Percentiles rank a stretch among this genome's conserved stretches.
Evolutionary conservation across 1,139 yeast genomes (phyloP).

Genomic region (Pichia norvegensis): DNA sequence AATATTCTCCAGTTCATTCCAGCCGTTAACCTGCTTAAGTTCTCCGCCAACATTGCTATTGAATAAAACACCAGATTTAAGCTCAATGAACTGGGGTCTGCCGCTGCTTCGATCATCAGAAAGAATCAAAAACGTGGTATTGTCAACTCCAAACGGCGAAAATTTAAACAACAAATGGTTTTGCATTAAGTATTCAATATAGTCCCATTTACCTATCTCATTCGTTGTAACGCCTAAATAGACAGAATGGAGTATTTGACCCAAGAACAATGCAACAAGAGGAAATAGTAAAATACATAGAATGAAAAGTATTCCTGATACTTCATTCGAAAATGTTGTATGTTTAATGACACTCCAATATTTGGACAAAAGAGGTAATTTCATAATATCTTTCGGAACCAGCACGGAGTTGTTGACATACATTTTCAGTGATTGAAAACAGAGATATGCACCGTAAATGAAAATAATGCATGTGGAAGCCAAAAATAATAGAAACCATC

Average conservation of each 20-base stretch:
- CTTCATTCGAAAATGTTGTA: conserved; percentile 30
- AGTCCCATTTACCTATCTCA: conserved; percentile 80
- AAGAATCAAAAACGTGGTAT: conserved; percentile 7
- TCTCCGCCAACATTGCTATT: conserved; percentile 3
- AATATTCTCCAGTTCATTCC: conserved; percentile 49
- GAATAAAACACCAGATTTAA: conserved; percentile 11
- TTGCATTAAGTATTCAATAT: conserved; percentile 50
- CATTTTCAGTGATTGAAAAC: conserved; percentile 26
- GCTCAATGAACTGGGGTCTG: conserved; percentile 11
- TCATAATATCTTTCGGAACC: conserved; percentile 6
- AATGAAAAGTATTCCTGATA: conserved; percentile 45
- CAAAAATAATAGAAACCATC: conserved; percentile 61
- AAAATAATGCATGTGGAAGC: conserved; percentile 48
- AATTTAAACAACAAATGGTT: conserved; percentile 35
- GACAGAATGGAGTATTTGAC: conserved; percentile 54
- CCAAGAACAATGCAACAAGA: conserved; percentile 49
- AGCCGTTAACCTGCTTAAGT: conserved; percentile 28
- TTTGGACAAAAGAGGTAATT: conserved; percentile 23
- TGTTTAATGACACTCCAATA: conserved; percentile 28
- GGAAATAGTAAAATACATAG: conserved; percentile 48
- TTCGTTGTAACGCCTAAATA: conserved; percentile 87
- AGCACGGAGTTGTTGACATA: conserved; percentile 12
- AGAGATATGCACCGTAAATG: conserved; percentile 51
- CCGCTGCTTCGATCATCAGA: background rate
- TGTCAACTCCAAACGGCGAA: conserved; percentile 15